A percentile compares a stretch with the other conserved stretches of the same genome.
Conservation (phyloP, 768 basidiomycete species). For the Lactarius indigo region DNA sequence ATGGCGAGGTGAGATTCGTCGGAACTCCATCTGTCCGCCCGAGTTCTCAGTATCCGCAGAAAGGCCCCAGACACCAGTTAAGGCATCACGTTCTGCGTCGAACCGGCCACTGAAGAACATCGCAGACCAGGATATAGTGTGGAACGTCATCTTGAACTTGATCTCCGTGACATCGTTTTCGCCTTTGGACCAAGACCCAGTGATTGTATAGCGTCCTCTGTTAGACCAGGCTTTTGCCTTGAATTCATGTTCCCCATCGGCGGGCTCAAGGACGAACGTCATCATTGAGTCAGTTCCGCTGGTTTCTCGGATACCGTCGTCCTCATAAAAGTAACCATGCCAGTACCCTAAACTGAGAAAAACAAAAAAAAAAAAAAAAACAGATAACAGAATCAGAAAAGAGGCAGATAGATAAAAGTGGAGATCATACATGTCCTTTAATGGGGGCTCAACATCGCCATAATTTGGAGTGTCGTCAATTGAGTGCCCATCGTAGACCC, state of each 20-base stretch:
- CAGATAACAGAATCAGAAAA: neutral
- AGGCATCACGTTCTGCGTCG: conserved; percentile 7
- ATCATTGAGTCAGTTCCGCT: conserved; percentile 4
- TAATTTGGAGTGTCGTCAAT: conserved; percentile 3
- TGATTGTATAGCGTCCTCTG: conserved; percentile 21
- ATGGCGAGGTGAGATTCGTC: conserved; percentile 26
- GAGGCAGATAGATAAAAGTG: neutral
- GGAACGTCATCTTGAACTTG: conserved; percentile 22
- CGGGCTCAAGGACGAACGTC: conserved; percentile 13
- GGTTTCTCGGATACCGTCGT: neutral
- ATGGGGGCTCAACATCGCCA: conserved; percentile 1
- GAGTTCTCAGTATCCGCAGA: neutral
- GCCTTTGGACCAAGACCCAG: conserved; percentile 22
- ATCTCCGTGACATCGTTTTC: conserved; percentile 21
- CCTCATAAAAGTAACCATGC: conserved; percentile 19
- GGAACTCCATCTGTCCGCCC: conserved; percentile 27
- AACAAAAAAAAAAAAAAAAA: too few relatives aligned
- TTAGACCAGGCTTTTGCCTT: conserved; percentile 15
- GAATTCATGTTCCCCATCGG: conserved; percentile 7
- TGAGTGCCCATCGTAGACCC: conserved; percentile 19
- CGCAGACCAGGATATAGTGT: neutral
- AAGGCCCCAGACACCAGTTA: conserved; percentile 10
- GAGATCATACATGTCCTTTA: conserved; percentile 13
- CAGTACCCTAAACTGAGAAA: conserved; percentile 19
- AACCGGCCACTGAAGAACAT: conserved; percentile 10